Base-by-base conservation (phyloP, 2,329 filamentous ascomycete species). In the Ascosphaera apis region DNA sequence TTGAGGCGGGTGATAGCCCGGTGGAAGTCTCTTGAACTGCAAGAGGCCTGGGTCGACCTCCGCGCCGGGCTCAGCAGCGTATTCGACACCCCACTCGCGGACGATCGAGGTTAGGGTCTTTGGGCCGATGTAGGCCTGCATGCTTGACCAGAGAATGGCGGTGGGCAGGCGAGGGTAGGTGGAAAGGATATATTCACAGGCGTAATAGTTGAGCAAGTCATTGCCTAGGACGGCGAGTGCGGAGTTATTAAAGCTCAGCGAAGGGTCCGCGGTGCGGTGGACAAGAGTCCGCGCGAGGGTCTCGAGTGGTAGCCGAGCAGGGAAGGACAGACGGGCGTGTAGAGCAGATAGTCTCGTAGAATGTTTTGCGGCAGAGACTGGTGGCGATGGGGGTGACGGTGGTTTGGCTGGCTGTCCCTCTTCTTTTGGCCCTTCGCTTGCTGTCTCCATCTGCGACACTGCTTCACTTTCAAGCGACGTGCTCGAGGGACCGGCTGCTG, bases 281-380 rank as follows among this genome's bases (percentile, higher is more conserved):
- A 95, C 69, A 42, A 98, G 72, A 37, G 82, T 72, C 41, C 86
- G 72, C 41, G 81, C 84, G 44, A 98, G 70, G 3, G 80, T 86
- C 60, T 88, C 68, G 40, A 91, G 59, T 25, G 88, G 86, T 42
- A 95, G 67, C 57, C 77, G 79, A 42, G 69, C 66, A 16, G 84
- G 76, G 38, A 98, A 72, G 30, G 72, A 72, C 41, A 98, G 69
- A 55, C 88, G 79, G 47, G 84, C 81, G 56, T 93, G 84, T 33
- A 98, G 71, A 44, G 88, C 84, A 43, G 83, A 74, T 47, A 98
- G 76, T 62, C 93, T 95, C 42, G 83, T 75, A 33, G 86, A 95
- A 44, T 63, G 56, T 40, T 65, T 58, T 31, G 82, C 77, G 44
- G 66, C 65, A 47, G 67, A 60, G 44, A 73, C 71, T 37, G 68